Evolutionary conservation across 352 stramenopile genomes (phyloP).

Genomic region (Phytopythium sindhum): DNA sequence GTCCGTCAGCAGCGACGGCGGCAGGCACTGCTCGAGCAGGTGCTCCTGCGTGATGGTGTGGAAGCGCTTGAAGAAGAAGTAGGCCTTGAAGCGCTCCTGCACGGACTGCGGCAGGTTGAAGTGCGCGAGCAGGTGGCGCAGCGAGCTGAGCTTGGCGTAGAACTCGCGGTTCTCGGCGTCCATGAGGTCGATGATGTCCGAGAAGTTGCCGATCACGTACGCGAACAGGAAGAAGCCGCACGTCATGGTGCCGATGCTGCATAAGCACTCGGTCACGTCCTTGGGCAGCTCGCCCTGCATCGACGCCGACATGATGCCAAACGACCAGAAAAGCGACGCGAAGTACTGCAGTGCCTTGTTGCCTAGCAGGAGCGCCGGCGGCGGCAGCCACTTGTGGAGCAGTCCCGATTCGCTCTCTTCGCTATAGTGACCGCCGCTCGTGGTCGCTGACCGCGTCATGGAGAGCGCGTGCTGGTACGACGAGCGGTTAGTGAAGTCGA

Average conservation of each 20-base stretch:
- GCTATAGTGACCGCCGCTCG: neutral
- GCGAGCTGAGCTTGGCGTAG: slow-evolving; percentile 43
- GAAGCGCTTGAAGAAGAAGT: slow-evolving; percentile 71
- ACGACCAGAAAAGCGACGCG: slow-evolving; percentile 61
- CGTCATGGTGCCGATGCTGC: slow-evolving; percentile 55
- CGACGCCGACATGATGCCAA: slow-evolving; percentile 64
- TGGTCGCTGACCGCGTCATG: neutral
- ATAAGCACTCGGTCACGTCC: slow-evolving; percentile 43
- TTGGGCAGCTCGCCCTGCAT: slow-evolving; percentile 49
- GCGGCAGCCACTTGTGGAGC: slow-evolving; percentile 33
- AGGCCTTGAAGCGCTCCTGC: slow-evolving; percentile 52
- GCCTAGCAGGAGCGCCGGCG: slow-evolving; percentile 23
- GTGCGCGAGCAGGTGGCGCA: slow-evolving; percentile 51
- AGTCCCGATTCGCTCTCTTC: neutral
- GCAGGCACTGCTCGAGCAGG: slow-evolving; percentile 54
- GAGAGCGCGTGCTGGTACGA: slow-evolving; percentile 4
- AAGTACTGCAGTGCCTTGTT: slow-evolving; percentile 46
- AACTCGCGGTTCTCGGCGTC: slow-evolving; percentile 68
- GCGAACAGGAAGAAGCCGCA: slow-evolving; percentile 69
- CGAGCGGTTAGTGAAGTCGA: slow-evolving; percentile 34
- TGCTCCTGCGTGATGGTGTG: slow-evolving; percentile 75
- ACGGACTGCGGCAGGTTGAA: slow-evolving; percentile 44
- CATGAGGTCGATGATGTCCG: slow-evolving; percentile 66
- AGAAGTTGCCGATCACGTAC: slow-evolving; percentile 73
- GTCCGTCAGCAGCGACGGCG: slow-evolving; percentile 62